Percentiles rank a stretch among this genome's conserved stretches.
Conservation (phyloP, 768 basidiomycete species). For the Heimioporus sp. region DNA sequence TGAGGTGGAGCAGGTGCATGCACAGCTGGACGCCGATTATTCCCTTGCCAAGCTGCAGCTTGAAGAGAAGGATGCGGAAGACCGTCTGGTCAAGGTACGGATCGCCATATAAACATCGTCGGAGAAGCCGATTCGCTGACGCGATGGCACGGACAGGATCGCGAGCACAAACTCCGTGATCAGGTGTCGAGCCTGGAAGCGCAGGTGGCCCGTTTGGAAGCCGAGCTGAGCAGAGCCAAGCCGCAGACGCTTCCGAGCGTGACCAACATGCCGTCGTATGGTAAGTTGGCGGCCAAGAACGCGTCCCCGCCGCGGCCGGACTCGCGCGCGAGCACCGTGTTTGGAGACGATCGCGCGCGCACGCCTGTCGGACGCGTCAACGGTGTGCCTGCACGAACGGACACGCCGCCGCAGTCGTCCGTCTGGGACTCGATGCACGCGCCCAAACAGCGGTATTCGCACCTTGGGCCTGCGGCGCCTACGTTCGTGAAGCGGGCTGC, state of each 20-base stretch:
- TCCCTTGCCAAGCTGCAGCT: constrained; percentile 66
- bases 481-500: constrained; percentile 14
- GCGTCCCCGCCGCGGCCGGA: constrained; percentile 62
- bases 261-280: constrained; percentile 37
- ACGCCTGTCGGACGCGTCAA: constrained; percentile 48
- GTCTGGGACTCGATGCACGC: constrained; percentile 77
- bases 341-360: constrained; percentile 47
- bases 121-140: constrained; percentile 2
- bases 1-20: constrained; percentile 59
- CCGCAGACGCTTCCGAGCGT: constrained; percentile 26
- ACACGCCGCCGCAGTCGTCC: constrained; percentile 52
- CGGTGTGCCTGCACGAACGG: constrained; percentile 33
- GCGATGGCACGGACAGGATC: constrained; percentile 48
- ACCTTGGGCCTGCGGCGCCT: constrained; percentile 9
- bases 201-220: constrained; percentile 55
- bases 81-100: constrained; percentile 62
- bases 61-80: constrained; percentile 72
- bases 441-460: constrained; percentile 31
- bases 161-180: constrained; percentile 64
- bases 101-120: not conserved
- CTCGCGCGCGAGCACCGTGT: constrained; percentile 68
- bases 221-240: constrained; percentile 53
- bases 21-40: constrained; percentile 70
- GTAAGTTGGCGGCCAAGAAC: constrained; percentile 35
- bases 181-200: constrained; percentile 62